phyloP scores from a whole-genome alignment of 176 grass and related monocot species.

The sorghum (Sorghum bicolor) region DNA sequence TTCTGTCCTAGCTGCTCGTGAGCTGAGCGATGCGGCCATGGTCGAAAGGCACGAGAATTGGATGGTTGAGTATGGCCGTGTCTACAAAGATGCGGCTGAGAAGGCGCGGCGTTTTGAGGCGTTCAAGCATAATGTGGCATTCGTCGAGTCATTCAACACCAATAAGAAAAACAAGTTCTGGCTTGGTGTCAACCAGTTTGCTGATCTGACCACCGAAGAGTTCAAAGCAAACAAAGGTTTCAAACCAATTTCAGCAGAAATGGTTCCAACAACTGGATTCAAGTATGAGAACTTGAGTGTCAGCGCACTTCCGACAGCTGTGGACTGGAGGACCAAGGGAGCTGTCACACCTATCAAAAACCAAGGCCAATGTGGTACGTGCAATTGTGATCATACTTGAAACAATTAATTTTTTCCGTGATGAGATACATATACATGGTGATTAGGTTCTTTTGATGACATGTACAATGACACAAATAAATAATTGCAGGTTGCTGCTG shows the following conservation, averaged over 20 bases:
- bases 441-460: background rate
- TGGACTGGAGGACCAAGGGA: constrained; percentile 9
- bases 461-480: background rate
- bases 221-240: background rate
- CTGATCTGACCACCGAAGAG: background rate
- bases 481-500: constrained; percentile 30
- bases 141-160: background rate
- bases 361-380: background rate
- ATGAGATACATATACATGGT: too few relatives aligned
- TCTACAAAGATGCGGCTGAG: background rate
- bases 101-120: background rate
- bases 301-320: background rate
- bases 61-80: background rate
- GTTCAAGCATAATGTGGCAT: background rate
- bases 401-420: too few relatives aligned
- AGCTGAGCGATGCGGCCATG: constrained; percentile 1
- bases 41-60: background rate
- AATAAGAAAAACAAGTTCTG: background rate
- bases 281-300: background rate
- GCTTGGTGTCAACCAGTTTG: constrained; percentile 13
- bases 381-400: background rate
- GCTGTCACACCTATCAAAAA: constrained; percentile 5
- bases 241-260: background rate
- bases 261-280: background rate
- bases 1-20: background rate